These are phyloP conservation scores for Psilocybe mexicana DNA, from an alignment of 1,284 basidiomycete genomes.

Conservation along the genomic window DNA sequence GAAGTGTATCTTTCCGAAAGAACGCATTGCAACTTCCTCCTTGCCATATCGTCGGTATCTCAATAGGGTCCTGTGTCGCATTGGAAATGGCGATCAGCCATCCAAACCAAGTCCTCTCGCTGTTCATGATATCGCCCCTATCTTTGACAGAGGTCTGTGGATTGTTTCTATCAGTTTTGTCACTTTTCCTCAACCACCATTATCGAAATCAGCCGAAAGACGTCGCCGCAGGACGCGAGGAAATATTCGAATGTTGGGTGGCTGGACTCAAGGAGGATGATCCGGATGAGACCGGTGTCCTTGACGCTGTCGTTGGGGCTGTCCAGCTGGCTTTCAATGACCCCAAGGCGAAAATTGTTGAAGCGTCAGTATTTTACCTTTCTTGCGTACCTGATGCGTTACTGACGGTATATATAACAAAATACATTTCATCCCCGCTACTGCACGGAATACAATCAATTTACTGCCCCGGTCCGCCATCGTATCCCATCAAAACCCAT, in stretches of 20 bases:
- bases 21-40: slow-evolving; percentile 34
- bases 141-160: slow-evolving; percentile 31
- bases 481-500: no score
- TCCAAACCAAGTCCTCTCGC: slow-evolving; percentile 34
- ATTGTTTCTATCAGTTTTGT: neutral
- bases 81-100: slow-evolving; percentile 32
- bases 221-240: slow-evolving; percentile 33
- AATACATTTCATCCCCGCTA: neutral
- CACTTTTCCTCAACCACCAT: neutral
- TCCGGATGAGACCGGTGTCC: slow-evolving; percentile 25
- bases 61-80: slow-evolving; percentile 35
- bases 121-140: slow-evolving; percentile 35
- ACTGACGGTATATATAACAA: neutral
- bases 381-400: slow-evolving; percentile 1
- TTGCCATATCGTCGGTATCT: slow-evolving; percentile 37
- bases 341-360: slow-evolving; percentile 19
- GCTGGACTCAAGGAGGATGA: slow-evolving; percentile 24
- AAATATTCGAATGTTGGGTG: slow-evolving; percentile 36
- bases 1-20: slow-evolving; percentile 17
- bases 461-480: neutral
- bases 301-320: slow-evolving; percentile 30
- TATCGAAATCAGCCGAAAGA: slow-evolving; percentile 26
- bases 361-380: slow-evolving; percentile 24
- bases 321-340: slow-evolving; percentile 36
- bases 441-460: neutral